phyloP scores from a whole-genome alignment of 2,329 filamentous ascomycete genomes.

The Fusarium dimerum region DNA sequence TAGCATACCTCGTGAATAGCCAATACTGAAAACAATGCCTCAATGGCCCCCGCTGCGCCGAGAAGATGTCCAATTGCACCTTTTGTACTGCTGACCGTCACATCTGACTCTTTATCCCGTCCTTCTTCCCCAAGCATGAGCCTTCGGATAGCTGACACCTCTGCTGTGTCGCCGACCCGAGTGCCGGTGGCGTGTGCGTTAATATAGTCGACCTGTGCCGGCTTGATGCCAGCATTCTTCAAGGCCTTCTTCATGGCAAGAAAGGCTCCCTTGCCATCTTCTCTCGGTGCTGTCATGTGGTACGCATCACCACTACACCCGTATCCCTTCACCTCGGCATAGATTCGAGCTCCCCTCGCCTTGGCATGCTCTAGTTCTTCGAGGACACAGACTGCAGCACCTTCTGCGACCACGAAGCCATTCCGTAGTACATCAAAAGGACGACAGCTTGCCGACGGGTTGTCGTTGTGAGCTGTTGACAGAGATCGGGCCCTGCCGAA shows the following conservation, averaged over 20 bases:
- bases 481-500: conserved; percentile 88
- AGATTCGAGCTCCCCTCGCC: conserved; percentile 74
- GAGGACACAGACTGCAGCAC: conserved; percentile 82
- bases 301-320: conserved; percentile 88
- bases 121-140: conserved; percentile 77
- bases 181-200: conserved; percentile 97
- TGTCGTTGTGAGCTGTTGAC: conserved; percentile 76
- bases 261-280: conserved; percentile 78
- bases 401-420: conserved; percentile 93
- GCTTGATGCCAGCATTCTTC: conserved; percentile 67
- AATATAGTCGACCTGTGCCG: conserved; percentile 79
- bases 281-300: conserved; percentile 88
- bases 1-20: conserved; percentile 72
- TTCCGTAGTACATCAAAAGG: conserved; percentile 81
- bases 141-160: conserved; percentile 78
- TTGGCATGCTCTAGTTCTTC: conserved; percentile 91
- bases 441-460: conserved; percentile 70
- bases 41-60: conserved; percentile 86
- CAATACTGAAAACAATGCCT: conserved; percentile 82
- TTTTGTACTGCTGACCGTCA: conserved; percentile 92
- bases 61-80: conserved; percentile 89
- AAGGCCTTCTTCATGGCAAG: conserved; percentile 85
- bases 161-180: conserved; percentile 79
- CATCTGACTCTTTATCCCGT: conserved; percentile 56
- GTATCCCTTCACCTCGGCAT: conserved; percentile 88